A percentile compares a stretch with the other conserved stretches of the same genome.
Evolutionary conservation across 257 asterid species (phyloP).

Genomic region (Henckelia pumila): DNA sequence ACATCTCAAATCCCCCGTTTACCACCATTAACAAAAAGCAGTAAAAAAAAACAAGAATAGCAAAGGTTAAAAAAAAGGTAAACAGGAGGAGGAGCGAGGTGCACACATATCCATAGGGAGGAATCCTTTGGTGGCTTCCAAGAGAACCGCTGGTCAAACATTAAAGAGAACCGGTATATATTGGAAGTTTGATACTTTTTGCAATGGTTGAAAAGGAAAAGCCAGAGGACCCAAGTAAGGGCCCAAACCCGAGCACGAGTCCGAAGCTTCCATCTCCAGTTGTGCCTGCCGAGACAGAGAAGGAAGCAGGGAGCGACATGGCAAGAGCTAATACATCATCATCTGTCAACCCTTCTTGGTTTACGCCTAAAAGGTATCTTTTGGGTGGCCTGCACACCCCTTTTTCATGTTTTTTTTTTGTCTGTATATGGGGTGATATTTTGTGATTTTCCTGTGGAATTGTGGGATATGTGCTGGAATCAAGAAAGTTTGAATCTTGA

Average conservation of each 20-base stretch:
- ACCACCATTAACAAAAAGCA: no score
- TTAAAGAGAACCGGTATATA: constrained; percentile 15
- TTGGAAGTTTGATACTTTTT: constrained; percentile 14
- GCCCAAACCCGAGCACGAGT: constrained; percentile 12
- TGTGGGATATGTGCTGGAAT: neutral
- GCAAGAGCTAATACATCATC: constrained; percentile 34
- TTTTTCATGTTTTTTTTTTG: neutral
- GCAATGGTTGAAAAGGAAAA: constrained; percentile 38
- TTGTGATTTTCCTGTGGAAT: constrained; percentile 25
- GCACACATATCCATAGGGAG: neutral
- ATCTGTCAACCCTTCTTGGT: constrained; percentile 52
- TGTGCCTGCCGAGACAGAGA: constrained; percentile 28
- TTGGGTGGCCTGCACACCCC: neutral
- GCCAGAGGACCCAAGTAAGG: constrained; percentile 23
- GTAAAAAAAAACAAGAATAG: neutral
- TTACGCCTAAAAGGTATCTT: constrained; percentile 58
- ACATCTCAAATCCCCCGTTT: neutral
- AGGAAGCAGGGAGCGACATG: constrained; percentile 31
- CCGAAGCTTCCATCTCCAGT: constrained; percentile 28
- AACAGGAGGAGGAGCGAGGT: neutral
- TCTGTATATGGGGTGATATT: constrained; percentile 4
- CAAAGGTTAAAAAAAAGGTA: neutral
- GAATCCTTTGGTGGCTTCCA: neutral
- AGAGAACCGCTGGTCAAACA: neutral
- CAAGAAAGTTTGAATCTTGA: constrained; percentile 14